Percentiles rank a stretch among this genome's conserved stretches.
These are phyloP conservation scores for Lasiodiplodia gonubiensis DNA, from an alignment of 2,329 filamentous ascomycete species.

Conservation along the genomic window DNA sequence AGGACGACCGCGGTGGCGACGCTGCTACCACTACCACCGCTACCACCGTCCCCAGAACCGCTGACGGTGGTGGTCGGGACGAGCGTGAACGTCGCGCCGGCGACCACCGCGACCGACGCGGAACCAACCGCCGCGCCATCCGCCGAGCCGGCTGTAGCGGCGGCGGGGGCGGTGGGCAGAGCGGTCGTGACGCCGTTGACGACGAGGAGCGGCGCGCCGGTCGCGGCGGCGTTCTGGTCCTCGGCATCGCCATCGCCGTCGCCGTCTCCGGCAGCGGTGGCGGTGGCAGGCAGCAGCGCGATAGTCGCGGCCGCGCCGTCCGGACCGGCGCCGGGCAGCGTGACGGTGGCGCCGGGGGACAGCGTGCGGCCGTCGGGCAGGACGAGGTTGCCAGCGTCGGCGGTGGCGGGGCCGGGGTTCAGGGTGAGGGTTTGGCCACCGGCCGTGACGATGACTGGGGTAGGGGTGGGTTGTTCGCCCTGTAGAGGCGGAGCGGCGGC, in stretches of 20 bases:
- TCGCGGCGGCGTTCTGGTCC: no score
- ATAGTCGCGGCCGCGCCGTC: not conserved
- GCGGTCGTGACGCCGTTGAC: not conserved
- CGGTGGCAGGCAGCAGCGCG: not conserved
- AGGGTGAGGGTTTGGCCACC: not conserved
- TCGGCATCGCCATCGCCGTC: not conserved
- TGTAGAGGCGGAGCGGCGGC: not conserved
- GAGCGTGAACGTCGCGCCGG: not conserved
- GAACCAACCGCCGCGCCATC: no score
- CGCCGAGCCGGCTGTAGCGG: not conserved
- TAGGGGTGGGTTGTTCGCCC: no score
- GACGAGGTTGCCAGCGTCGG: not conserved
- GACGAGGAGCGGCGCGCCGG: not conserved
- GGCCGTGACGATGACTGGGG: not conserved
- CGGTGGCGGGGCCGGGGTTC: not conserved
- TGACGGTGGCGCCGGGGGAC: not conserved
- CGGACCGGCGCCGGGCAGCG: not conserved
- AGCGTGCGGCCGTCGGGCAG: not conserved
- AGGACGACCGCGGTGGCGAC: not conserved
- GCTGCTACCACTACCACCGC: no score
- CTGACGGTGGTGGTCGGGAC: no score
- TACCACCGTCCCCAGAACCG: no score
- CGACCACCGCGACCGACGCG: not conserved
- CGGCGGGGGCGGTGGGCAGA: not conserved
- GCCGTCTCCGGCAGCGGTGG: not conserved